Evolutionary conservation across 768 basidiomycete genomes (phyloP).

Genomic region (Dioszegia aurantiaca): DNA sequence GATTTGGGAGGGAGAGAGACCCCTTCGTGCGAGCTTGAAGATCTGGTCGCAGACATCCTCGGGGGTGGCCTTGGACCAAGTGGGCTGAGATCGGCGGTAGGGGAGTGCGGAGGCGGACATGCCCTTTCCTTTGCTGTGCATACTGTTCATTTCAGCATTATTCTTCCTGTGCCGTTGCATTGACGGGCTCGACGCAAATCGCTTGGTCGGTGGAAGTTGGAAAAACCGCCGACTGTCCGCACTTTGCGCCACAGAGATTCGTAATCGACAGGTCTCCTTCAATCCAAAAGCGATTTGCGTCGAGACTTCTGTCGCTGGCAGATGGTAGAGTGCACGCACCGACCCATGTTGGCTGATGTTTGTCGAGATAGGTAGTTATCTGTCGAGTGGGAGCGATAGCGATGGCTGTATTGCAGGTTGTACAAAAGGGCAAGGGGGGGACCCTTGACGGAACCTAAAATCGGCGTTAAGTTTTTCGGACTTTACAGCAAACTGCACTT

Average conservation of each 20-base stretch:
- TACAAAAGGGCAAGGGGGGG: background rate
- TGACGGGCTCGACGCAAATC: no score
- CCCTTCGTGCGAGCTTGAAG: conserved; percentile 94
- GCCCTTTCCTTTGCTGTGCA: conserved; percentile 99
- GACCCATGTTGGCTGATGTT: conserved; percentile 48
- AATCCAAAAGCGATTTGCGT: no score
- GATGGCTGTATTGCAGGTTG: background rate
- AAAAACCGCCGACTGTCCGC: no score
- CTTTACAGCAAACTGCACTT: no score
- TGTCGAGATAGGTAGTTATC: conserved; percentile 2
- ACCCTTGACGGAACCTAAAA: background rate
- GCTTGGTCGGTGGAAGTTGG: no score
- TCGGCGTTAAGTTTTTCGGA: no score
- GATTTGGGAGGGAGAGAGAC: conserved; percentile 95
- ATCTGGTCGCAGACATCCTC: conserved; percentile 96
- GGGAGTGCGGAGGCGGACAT: conserved; percentile 98
- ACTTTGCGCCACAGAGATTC: no score
- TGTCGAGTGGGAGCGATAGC: conserved; percentile 7
- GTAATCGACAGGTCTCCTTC: no score
- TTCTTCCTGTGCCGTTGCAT: no score
- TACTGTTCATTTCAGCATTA: conserved; percentile 57
- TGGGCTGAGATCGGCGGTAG: conserved; percentile 88
- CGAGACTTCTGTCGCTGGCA: background rate
- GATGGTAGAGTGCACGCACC: conserved; percentile 31
- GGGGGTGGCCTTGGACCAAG: conserved; percentile 94